phyloP scores from a whole-genome alignment of 2,329 filamentous ascomycete species.

The Aspergillus fumigatiaffinis region DNA sequence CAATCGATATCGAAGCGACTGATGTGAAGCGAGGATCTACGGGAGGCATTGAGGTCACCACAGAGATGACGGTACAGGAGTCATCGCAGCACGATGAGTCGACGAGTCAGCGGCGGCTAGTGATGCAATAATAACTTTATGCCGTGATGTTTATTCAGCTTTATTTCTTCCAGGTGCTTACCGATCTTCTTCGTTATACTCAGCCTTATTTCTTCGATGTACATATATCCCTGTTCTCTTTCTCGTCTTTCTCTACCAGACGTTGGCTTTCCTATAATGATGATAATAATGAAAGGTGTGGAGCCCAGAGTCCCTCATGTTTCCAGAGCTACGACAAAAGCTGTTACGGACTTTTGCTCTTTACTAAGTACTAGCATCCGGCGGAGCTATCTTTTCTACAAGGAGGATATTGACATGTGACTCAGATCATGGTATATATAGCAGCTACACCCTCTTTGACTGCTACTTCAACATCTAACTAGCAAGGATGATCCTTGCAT shows the following conservation, averaged over 20 bases:
- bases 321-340: not conserved
- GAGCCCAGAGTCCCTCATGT: not conserved
- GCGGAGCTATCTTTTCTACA: no score
- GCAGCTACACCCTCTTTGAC: not conserved
- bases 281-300: not conserved
- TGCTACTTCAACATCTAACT: no score
- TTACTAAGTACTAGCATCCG: not conserved
- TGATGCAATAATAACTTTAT: conserved; percentile 15
- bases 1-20: conserved; percentile 26
- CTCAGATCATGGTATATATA: not conserved
- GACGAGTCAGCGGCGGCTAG: conserved; percentile 20
- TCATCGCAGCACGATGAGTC: conserved; percentile 13
- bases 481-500: not conserved
- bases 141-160: not conserved
- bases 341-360: no score
- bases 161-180: not conserved
- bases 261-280: not conserved
- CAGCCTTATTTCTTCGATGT: not conserved
- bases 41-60: conserved; percentile 29
- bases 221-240: not conserved
- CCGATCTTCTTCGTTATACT: not conserved
- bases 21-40: conserved; percentile 6
- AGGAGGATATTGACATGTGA: no score
- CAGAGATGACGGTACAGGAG: conserved; percentile 27
- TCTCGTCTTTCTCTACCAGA: not conserved